Percentiles rank a stretch among this genome's conserved stretches.
Evolutionary conservation across 805 yeast genomes (phyloP).

Genomic region (Kurtzmaniella cleridarum): DNA sequence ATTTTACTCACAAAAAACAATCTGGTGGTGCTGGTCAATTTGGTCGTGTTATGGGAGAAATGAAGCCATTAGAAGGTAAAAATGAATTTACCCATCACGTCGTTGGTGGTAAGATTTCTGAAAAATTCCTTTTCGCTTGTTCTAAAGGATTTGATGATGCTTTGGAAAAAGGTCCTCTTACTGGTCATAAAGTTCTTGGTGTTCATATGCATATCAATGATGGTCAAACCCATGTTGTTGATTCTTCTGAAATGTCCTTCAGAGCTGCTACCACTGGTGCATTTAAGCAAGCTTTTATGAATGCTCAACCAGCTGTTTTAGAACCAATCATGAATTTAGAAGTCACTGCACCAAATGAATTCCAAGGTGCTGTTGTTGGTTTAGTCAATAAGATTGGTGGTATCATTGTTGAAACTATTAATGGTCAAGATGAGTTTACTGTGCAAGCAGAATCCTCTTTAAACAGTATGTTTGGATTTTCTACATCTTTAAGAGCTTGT

Average conservation of each 20-base stretch:
- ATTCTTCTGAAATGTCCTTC: slow-evolving; percentile 93
- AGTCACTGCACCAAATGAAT: slow-evolving; percentile 91
- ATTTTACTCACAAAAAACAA: slow-evolving; percentile 95
- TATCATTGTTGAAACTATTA: slow-evolving; percentile 88
- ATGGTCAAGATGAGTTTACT: slow-evolving; percentile 90
- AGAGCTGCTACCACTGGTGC: slow-evolving; percentile 89
- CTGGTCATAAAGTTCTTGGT: slow-evolving; percentile 92
- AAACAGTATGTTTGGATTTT: slow-evolving; percentile 93
- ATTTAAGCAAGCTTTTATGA: slow-evolving; percentile 83
- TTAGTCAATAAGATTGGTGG: slow-evolving; percentile 89
- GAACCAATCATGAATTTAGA: slow-evolving; percentile 96
- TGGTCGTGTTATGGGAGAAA: slow-evolving; percentile 88
- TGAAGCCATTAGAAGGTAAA: slow-evolving; percentile 59
- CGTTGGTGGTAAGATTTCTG: slow-evolving; percentile 96
- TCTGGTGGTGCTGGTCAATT: slow-evolving; percentile 99
- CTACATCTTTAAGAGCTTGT: slow-evolving; percentile 89
- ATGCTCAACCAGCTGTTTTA: slow-evolving; percentile 78
- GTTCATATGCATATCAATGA: slow-evolving; percentile 90
- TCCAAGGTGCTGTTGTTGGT: slow-evolving; percentile 91
- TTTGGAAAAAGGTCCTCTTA: slow-evolving; percentile 91
- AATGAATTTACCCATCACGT: slow-evolving; percentile 80
- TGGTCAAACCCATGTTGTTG: slow-evolving; percentile 97
- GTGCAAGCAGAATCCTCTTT: slow-evolving; percentile 94
- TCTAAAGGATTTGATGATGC: slow-evolving; percentile 93
- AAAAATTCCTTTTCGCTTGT: slow-evolving; percentile 90